Evolutionary conservation across 2,329 filamentous ascomycete species (phyloP).

Genomic region (Mycosphaerella sp.): DNA sequence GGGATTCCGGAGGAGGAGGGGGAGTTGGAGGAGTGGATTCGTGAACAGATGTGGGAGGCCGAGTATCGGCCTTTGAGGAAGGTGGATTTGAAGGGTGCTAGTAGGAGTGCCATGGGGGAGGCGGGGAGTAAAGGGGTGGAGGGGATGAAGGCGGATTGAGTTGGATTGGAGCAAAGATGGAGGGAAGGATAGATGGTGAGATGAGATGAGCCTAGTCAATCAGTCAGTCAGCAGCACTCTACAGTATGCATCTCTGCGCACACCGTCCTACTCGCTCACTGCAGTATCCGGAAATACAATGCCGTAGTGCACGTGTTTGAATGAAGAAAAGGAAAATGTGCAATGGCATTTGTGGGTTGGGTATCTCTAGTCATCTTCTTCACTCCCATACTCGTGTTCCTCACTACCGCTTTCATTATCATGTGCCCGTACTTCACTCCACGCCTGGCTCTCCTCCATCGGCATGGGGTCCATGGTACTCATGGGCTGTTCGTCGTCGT

Average conservation of each 20-base stretch:
- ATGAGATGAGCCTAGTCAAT: no score
- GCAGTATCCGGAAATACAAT: background rate
- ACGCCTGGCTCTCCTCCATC: constrained; percentile 25
- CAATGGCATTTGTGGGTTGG: constrained; percentile 7
- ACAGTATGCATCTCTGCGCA: background rate
- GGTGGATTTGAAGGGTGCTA: constrained; percentile 2
- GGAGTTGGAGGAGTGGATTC: constrained; percentile 63
- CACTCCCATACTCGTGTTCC: constrained; percentile 14
- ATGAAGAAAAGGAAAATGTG: background rate
- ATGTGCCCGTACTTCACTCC: constrained; percentile 24
- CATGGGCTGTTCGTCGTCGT: constrained; percentile 16
- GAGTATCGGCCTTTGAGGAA: constrained; percentile 43
- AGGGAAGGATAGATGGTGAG: background rate
- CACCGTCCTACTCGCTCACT: background rate
- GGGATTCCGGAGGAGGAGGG: constrained; percentile 54
- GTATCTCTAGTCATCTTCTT: constrained; percentile 20
- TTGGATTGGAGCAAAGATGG: background rate
- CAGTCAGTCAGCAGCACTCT: no score
- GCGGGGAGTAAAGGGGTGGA: constrained; percentile 8
- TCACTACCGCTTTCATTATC: constrained; percentile 12
- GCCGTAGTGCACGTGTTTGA: background rate
- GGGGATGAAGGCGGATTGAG: background rate
- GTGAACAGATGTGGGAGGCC: constrained; percentile 74
- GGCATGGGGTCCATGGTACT: constrained; percentile 28
- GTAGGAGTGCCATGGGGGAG: constrained; percentile 2